A percentile compares a stretch with the other conserved stretches of the same genome.
phyloP scores from a whole-genome alignment of 192 early-diverging fungal species.

The Spizellomyces punctatus region DNA sequence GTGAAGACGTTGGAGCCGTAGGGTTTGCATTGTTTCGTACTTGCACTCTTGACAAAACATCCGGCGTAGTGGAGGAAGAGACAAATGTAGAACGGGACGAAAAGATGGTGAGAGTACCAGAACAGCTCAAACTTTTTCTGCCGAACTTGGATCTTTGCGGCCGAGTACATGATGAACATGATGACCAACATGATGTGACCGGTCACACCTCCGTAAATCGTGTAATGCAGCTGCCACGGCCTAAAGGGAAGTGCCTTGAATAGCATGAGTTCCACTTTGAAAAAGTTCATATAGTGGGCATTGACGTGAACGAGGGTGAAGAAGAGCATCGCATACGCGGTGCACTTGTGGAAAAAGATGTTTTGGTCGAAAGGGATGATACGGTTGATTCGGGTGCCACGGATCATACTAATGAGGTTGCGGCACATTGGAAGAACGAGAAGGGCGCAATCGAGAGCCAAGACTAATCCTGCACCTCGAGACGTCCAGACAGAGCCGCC shows the following conservation, averaged over 20 bases:
- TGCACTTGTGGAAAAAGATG: conserved; percentile 75
- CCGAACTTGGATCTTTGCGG: conserved; percentile 59
- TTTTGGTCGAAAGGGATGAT: conserved; percentile 73
- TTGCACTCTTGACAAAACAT: conserved; percentile 43
- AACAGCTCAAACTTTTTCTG: conserved; percentile 70
- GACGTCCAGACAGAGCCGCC: conserved; percentile 55
- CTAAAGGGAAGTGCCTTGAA: conserved; percentile 16
- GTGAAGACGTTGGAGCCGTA: conserved; percentile 34
- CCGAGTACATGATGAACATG: conserved; percentile 60
- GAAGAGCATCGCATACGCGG: conserved; percentile 67
- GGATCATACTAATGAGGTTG: conserved; percentile 53
- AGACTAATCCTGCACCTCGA: conserved; percentile 58
- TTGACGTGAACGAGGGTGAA: conserved; percentile 61
- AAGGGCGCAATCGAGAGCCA: conserved; percentile 54
- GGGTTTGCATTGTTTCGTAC: conserved; percentile 41
- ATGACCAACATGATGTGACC: conserved; percentile 69
- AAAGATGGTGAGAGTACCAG: conserved; percentile 80
- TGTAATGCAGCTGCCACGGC: conserved; percentile 40
- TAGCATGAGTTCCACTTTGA: conserved; percentile 23
- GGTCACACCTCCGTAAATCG: conserved; percentile 56
- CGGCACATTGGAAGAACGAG: conserved; percentile 61
- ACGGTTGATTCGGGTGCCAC: conserved; percentile 54
- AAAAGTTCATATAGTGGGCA: conserved; percentile 64
- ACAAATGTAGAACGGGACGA: conserved; percentile 64
- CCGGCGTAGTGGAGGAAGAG: conserved; percentile 65